These are phyloP conservation scores for Viridothelium virens DNA, from an alignment of 495 filamentous ascomycete genomes.

Conservation along the genomic window DNA sequence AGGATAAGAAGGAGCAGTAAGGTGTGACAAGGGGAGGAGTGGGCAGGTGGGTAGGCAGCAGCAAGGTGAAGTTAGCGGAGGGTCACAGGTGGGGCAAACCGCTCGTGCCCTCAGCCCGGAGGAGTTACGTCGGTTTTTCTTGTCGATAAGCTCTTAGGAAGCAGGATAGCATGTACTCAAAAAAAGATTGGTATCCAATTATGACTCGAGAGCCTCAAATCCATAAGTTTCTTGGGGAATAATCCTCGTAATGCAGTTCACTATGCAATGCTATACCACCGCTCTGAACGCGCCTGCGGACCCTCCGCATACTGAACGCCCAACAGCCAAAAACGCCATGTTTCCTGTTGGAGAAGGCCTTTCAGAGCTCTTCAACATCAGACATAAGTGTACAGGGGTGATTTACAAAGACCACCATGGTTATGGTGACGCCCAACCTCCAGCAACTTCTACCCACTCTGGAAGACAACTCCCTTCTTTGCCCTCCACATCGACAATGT, in stretches of 20 bases:
- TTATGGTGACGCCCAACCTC: conserved; percentile 77
- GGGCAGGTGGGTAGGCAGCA: background rate
- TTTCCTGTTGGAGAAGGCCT: background rate
- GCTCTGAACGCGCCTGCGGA: conserved; percentile 1
- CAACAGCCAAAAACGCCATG: background rate
- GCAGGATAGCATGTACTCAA: background rate
- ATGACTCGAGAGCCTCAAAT: background rate
- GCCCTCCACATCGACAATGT: conserved; percentile 94
- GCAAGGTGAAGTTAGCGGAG: background rate
- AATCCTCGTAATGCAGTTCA: background rate
- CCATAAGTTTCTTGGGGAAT: background rate
- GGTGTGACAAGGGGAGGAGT: conserved; percentile 1
- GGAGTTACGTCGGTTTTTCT: background rate
- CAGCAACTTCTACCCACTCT: conserved; percentile 97
- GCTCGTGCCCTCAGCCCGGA: background rate
- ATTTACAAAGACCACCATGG: conserved; percentile 1
- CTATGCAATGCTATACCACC: background rate
- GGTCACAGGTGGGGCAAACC: conserved; percentile 7
- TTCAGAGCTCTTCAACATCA: conserved; percentile 1
- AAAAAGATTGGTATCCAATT: background rate
- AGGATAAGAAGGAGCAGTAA: background rate
- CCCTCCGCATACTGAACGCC: background rate
- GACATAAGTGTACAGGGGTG: conserved; percentile 7
- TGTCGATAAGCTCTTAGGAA: background rate
- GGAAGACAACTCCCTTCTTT: conserved; percentile 90